Conservation (phyloP, 768 basidiomycete genomes). For the Cubamyces sp. region DNA sequence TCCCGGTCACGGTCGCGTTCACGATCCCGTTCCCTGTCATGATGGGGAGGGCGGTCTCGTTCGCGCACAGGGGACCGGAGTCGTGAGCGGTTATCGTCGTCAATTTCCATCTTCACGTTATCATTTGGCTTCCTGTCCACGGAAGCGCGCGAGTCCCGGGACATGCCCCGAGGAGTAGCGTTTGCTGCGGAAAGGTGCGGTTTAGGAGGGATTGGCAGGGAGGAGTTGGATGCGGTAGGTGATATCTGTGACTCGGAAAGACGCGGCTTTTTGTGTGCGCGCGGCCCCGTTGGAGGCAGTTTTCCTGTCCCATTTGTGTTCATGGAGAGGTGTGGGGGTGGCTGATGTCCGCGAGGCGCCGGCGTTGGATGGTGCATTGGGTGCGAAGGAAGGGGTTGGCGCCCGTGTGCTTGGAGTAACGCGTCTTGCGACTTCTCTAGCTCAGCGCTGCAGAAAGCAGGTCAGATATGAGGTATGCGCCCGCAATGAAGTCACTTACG, state of each 20-base stretch:
- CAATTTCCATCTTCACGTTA: conserved; percentile 45
- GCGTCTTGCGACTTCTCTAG: conserved; percentile 76
- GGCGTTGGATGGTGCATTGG: conserved; percentile 34
- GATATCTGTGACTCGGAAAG: conserved; percentile 53
- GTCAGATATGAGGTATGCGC: conserved; percentile 2
- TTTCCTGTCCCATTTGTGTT: conserved; percentile 41
- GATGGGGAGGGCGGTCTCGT: conserved; percentile 39
- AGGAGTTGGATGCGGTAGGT: conserved; percentile 19
- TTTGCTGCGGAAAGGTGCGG: conserved; percentile 25
- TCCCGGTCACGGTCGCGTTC: conserved; percentile 39
- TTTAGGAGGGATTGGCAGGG: conserved; percentile 19
- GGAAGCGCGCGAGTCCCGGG: conserved; percentile 30
- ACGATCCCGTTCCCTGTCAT: conserved; percentile 43
- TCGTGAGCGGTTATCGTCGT: conserved; percentile 52
- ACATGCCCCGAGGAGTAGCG: conserved; percentile 25
- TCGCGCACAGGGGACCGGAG: conserved; percentile 45
- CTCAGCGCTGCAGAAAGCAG: conserved; percentile 56
- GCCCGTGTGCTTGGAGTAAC: conserved; percentile 48
- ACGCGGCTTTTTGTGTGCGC: conserved; percentile 80
- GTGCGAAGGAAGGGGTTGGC: conserved; percentile 38
- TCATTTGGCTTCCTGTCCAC: conserved; percentile 27
- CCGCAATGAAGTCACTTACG: conserved; percentile 52
- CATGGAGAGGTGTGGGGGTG: conserved; percentile 27
- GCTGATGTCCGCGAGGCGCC: conserved; percentile 51
- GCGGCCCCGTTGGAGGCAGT: conserved; percentile 75